Evolutionary conservation across 345 rosid genomes (phyloP).

Genomic region (Sonneratia caseolaris): DNA sequence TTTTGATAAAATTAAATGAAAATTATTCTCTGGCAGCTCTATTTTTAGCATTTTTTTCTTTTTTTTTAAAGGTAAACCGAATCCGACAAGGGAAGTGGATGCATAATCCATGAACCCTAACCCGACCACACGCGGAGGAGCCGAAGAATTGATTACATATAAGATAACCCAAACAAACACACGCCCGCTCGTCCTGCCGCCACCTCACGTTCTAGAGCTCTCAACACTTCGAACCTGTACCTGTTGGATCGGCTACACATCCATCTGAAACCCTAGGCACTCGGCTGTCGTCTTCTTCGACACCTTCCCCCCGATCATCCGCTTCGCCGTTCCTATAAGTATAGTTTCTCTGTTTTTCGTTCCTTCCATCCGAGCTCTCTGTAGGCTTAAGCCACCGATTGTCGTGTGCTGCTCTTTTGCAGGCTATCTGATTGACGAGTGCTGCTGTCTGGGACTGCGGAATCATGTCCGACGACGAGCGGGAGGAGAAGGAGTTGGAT

Average conservation of each 20-base stretch:
- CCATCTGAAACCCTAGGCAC: neutral
- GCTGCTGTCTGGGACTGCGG: conserved; percentile 1
- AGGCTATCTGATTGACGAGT: neutral
- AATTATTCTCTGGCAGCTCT: no score
- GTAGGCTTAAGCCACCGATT: neutral
- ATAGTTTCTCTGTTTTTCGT: neutral
- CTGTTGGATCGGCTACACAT: neutral
- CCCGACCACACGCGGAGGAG: neutral
- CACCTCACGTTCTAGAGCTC: neutral
- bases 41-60: no score
- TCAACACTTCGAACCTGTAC: no score
- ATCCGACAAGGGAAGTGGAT: no score
- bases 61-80: no score
- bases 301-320: neutral
- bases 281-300: neutral
- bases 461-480: conserved; percentile 94
- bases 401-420: neutral
- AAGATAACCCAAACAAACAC: neutral
- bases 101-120: neutral
- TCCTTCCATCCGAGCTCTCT: neutral
- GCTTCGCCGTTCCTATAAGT: neutral
- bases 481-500: conserved; percentile 97
- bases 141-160: neutral
- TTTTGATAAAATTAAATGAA: no score
- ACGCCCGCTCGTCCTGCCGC: neutral